These are phyloP conservation scores for Pythium sukuiense DNA, from an alignment of 352 stramenopile species.

Conservation along the genomic window DNA sequence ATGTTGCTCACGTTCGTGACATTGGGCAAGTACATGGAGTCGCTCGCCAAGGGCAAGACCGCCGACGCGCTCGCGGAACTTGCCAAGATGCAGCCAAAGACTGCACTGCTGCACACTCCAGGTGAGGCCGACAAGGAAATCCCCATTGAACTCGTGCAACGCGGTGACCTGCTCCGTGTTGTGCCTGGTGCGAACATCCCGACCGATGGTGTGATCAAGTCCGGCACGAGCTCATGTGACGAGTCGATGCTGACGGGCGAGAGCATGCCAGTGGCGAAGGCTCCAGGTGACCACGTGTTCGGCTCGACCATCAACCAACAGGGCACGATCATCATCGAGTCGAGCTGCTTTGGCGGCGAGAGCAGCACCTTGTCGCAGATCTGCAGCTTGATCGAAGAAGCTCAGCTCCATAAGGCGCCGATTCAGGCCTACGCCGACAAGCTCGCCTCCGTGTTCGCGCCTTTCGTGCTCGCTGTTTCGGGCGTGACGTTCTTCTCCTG, in stretches of 20 bases:
- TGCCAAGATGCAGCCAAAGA: conserved; percentile 78
- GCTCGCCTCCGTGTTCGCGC: conserved; percentile 63
- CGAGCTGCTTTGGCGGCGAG: conserved; percentile 67
- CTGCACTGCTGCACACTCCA: conserved; percentile 53
- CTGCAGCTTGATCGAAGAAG: conserved; percentile 84
- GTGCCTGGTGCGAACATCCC: conserved; percentile 75
- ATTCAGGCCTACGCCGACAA: conserved; percentile 86
- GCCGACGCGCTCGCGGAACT: conserved; percentile 72
- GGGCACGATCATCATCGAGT: conserved; percentile 86
- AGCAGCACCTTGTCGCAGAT: conserved; percentile 75
- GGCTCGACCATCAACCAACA: conserved; percentile 84
- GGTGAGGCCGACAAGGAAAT: conserved; percentile 69
- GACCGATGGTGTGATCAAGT: conserved; percentile 80
- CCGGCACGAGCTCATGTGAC: conserved; percentile 62
- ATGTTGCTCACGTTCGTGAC: conserved; percentile 89
- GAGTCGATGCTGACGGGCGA: conserved; percentile 88
- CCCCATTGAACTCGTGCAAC: conserved; percentile 82
- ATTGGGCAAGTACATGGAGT: conserved; percentile 89
- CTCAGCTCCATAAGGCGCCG: conserved; percentile 85
- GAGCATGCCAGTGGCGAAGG: conserved; percentile 87
- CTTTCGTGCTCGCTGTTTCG: conserved; percentile 60
- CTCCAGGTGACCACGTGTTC: conserved; percentile 74
- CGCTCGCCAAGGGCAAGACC: conserved; percentile 84
- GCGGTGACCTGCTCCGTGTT: conserved; percentile 71
- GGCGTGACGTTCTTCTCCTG: conserved; percentile 66